Conservation (phyloP, 78 protist genomes). For the Dictyostelium discoideum region DNA sequence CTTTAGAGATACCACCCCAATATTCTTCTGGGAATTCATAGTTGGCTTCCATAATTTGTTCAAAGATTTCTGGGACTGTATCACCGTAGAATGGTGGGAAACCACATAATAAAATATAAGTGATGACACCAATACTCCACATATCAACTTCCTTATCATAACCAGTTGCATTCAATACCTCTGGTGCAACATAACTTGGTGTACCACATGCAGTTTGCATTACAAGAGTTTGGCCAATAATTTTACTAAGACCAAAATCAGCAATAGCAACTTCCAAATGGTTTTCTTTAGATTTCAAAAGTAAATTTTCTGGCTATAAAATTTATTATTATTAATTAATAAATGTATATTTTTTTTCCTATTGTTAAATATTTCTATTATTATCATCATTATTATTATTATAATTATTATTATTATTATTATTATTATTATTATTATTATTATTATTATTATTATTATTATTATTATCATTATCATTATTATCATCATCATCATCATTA, state of each 20-base stretch:
- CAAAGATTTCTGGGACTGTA: conserved; percentile 76
- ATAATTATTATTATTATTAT: too few relatives aligned
- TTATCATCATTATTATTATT: not conserved
- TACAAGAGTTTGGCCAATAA: conserved; percentile 46
- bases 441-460: too few relatives aligned
- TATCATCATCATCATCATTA: not conserved
- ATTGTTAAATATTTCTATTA: not conserved
- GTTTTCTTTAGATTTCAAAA: conserved; percentile 26
- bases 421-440: too few relatives aligned
- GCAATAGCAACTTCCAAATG: conserved; percentile 86
- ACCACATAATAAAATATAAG: conserved; percentile 83
- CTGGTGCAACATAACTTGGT: conserved; percentile 87
- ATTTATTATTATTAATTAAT: not conserved
- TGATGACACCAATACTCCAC: conserved; percentile 88
- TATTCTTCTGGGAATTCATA: conserved; percentile 76
- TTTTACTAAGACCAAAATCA: conserved; percentile 91
- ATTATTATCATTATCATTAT: not conserved
- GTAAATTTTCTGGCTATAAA: conserved; percentile 89
- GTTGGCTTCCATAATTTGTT: conserved; percentile 81
- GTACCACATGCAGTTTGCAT: conserved; percentile 92
- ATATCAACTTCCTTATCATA: conserved; percentile 85
- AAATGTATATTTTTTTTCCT: not conserved
- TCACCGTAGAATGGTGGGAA: conserved; percentile 88
- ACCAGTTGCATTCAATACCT: conserved; percentile 76
- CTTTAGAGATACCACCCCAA: conserved; percentile 64